Conservation (phyloP, 768 basidiomycete genomes). For the Lactifluus hygrophoroides region DNA sequence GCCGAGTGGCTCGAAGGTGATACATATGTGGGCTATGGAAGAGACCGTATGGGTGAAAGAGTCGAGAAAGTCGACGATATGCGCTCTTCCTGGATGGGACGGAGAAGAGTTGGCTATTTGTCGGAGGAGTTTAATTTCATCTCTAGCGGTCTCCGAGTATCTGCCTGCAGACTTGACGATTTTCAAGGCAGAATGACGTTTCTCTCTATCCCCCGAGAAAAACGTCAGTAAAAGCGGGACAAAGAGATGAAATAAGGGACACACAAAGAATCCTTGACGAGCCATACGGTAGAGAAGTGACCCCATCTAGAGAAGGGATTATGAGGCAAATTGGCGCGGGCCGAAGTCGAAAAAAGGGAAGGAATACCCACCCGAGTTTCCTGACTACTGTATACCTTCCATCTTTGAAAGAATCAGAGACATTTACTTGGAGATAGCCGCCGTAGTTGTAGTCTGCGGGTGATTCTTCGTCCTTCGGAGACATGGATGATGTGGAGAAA, state of each 20-base stretch:
- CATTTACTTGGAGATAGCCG: conserved; percentile 54
- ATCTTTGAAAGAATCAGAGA: conserved; percentile 76
- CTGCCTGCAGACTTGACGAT: conserved; percentile 91
- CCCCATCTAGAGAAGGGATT: conserved; percentile 57
- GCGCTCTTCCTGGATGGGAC: conserved; percentile 66
- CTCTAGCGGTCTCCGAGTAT: conserved; percentile 93
- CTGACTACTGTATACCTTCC: conserved; percentile 80
- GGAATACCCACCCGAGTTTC: conserved; percentile 67
- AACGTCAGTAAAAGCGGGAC: neutral
- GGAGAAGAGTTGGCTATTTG: conserved; percentile 64
- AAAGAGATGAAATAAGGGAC: conserved; percentile 26
- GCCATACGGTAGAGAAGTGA: conserved; percentile 93
- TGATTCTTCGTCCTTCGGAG: conserved; percentile 70
- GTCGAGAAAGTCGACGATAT: conserved; percentile 87
- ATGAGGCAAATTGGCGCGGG: conserved; percentile 18
- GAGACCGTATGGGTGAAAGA: conserved; percentile 60
- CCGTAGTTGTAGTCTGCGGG: conserved; percentile 79
- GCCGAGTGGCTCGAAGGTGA: conserved; percentile 82
- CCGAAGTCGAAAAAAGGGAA: neutral
- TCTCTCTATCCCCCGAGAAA: conserved; percentile 36
- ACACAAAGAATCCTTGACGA: conserved; percentile 69
- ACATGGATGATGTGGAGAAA: conserved; percentile 43
- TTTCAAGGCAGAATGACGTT: conserved; percentile 83
- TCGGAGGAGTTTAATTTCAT: conserved; percentile 89
- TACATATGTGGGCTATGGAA: conserved; percentile 61